Base-by-base conservation (phyloP, 2,329 filamentous ascomycete species). In the Beauveria asiatica region DNA sequence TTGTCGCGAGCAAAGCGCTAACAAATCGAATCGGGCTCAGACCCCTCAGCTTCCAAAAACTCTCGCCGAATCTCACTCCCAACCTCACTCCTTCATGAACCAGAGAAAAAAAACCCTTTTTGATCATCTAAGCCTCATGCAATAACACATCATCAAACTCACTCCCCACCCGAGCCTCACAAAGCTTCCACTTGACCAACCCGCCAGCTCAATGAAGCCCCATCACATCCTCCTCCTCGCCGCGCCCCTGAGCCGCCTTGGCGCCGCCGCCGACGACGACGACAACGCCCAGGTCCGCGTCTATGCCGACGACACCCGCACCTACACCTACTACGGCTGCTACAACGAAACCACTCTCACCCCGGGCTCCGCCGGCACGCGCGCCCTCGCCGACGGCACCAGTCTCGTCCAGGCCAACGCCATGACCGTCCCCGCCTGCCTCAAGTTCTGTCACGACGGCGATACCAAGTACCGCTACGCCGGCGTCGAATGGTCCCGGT, bases 281-380 rank as follows among this genome's bases (percentile, higher is more conserved):
- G 5, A 39, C 37, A 5, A 17, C 16, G 27, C 30, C 5, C 64
- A 46, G 3, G 64, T 69, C 33, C 66, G 62, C 5, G 69, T 77
- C 64, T 78, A 74, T 68, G 23, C n/a, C 56, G 68, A 68, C 53
- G 66, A 66, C 44, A 70, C 71, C 6, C 63, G 65, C 33, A 68
- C 66, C 49, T 84, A 83, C 71, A 63, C 59, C 17, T 84, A 84
- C 70, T 67, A 70, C n/a, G 83, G 83, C 60, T 86, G 83, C 73
- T 84, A 73, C 72, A 82, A 83, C 65, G 83, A 85, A 67, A 83
- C 82, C 2, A 77, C 74, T n/a, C 72, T 73, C 44, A 66, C 80
- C 16, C 62, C 70, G 16, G 69, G 71, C 62, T 74, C 79, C 5
- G 72, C 73, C 30, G 72, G 72, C 51, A 53, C 76, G 74, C 65